Base-by-base conservation (phyloP, 2,329 filamentous ascomycete genomes). In the Cercospora brassicicola region DNA sequence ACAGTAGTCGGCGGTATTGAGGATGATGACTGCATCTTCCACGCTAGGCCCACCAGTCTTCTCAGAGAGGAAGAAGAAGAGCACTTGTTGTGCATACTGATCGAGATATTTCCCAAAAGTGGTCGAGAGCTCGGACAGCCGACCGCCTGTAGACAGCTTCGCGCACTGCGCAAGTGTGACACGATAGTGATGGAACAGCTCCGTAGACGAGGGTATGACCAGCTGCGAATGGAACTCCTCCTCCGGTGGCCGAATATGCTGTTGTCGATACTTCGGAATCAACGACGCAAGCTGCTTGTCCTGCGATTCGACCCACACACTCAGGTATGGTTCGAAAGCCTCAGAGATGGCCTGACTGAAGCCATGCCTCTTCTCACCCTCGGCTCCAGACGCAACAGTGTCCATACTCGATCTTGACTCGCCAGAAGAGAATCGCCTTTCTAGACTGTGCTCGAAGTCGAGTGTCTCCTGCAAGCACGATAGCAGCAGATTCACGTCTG, bases 1-100 rank as follows among this genome's bases (percentile, higher is more conserved):
- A 87, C 95, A 99, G 79, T 98, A 99, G 77, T 99, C 95, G 0
- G 95, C 94, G 1, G 95, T 98, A 78, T 99, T 99, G 59, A 99
- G 84, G 0, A 98, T 93, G 3, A 96, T 83, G 13, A 97, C 87
- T 3, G 91, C 87, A 70, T 97, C 91, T 74, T 97, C 89, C 2
- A 95, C 81, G 0, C 86, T 86, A 1, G 87, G 85, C 70, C 85
- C 75, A 76, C 85, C 79, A 73, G 85, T 72, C 78, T 88, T 76
- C 80, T 91, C 88, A 31, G 85, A 86, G 18, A 90, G 83, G 69
- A 91, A 90, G 71, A 90, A 87, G 15, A 96, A 86, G 6, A 99
- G 84, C 2, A 99, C 93, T 74, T 96, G 92, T 77, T 98, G 94
- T 0, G 94, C 92, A 78, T 99, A 99, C 74, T 95, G 91, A 77